Evolutionary conservation across 2,329 filamentous ascomycete species (phyloP), one percentile per base, ranked within the genome.

Genomic region (Penicillium sp.): DNA sequence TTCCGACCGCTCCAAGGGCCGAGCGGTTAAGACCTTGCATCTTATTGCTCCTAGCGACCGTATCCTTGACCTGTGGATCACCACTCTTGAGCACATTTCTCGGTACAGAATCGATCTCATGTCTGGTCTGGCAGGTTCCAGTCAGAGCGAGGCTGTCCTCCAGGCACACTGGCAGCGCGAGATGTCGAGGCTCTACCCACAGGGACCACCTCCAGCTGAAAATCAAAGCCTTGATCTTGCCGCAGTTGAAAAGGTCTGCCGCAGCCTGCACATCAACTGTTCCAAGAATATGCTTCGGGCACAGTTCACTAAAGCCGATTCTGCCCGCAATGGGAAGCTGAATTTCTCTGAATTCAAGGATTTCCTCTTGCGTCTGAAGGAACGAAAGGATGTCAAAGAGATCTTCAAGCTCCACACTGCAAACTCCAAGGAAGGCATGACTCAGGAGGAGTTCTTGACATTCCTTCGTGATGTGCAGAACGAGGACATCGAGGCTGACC

Each of bases 201-300:
- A 64, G 19, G 67, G 64, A 14, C 45, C 56, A 9, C 64, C 59
- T 29, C 52, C 63, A 1, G 80, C 78, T 6, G 82, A 82, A 25
- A 80, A 85, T 6, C 86, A 90, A 60, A 81, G 80, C 46, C 82
- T 97, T 44, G 85, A 92, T 58, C 82, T 95, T 46, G 77, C 79
- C 13, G 88, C 87, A 10, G 86, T 95, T 27, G 86, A 91, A 65
- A 84, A 85, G 51, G 79, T 97, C 12, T 97, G 93, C 72, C 87
- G 87, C 52, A 91, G 86, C 62, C 77, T 97, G 39, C 91, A 97
- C 67, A 95, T 99, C 62, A 91, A 96, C 69, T 89, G 88, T 62
- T 87, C 89, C 2, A 82, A 85, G 53, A 80, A 82, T 46, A 85
- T 87, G 38, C 76, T 97, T 4, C 82, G 81, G 47, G 76, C 79